Base-by-base conservation (phyloP, 2,329 filamentous ascomycete species). In the Mariannaea sp. region DNA sequence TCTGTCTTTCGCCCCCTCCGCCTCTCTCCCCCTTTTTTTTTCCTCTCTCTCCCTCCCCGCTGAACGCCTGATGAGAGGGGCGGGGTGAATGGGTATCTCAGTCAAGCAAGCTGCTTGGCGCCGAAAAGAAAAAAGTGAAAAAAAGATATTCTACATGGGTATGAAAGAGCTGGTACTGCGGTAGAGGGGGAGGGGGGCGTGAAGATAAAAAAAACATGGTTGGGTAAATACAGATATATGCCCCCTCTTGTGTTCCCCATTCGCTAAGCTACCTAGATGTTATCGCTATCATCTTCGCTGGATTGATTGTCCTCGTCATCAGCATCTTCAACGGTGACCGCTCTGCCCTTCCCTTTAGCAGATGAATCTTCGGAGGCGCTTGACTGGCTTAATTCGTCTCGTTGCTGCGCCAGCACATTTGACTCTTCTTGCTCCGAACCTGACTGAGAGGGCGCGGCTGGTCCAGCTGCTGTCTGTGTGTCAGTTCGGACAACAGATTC, bases 291-390 rank as follows among this genome's bases (percentile, higher is more conserved):
- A 17, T 49, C 36, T 33, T 41, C 35, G 17, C 40, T 17, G 8
- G 49, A 55, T 4, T 66, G 60, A 33, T 61, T 58, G 26, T 65
- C 62, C 14, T 65, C 62, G 2, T 57, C 75, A 47, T 77, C 74
- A 8, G 65, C 72, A 48, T 80, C 78, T 58, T 80, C 77, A 5
- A 81, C 71, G 4, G 77, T 78, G 9, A 70, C 78, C 4, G 75
- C 75, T 53, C 67, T 78, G 1, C 68, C 75, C 59, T 78, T 80
- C 7, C 73, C 73, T 60, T 78, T 79, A 5, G 57, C 58, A n/a
- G 47, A 16, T 19, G 50, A 55, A 6, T 33, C 60, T 13, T 53
- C 50, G 12, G 47, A 36, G 42, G 47, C 38, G 32, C 44, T 46
- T 44, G 53, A 9, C 9, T 59, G 44, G 32, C 46, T 47, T 32